Percentiles rank a stretch among this genome's conserved stretches.
Conservation (phyloP, 192 early-diverging fungal genomes). For the Umbelopsis vinacea region DNA sequence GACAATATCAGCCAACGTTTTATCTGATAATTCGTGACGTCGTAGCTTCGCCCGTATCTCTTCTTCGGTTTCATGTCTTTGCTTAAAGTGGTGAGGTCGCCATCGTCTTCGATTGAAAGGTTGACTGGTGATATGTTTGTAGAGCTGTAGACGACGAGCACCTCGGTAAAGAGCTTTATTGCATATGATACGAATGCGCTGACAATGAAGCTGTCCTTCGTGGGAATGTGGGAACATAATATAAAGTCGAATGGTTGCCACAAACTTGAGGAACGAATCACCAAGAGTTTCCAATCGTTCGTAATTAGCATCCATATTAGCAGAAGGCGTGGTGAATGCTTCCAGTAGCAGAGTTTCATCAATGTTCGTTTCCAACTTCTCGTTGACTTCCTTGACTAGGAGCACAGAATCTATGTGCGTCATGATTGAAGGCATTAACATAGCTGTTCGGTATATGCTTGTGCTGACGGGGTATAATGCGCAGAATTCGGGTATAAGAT, state of each 20-base stretch:
- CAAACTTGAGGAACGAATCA: conserved; percentile 87
- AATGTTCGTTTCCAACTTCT: conserved; percentile 44
- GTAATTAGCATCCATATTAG: conserved; percentile 73
- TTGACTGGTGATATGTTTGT: conserved; percentile 60
- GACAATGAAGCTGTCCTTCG: conserved; percentile 81
- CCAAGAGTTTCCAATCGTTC: conserved; percentile 90
- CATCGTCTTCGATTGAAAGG: conserved; percentile 66
- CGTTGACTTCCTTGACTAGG: conserved; percentile 48
- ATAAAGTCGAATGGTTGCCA: conserved; percentile 75
- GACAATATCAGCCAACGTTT: conserved; percentile 84
- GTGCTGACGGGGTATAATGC: conserved; percentile 39
- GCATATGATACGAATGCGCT: conserved; percentile 73
- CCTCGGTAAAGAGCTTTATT: conserved; percentile 71
- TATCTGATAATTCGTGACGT: conserved; percentile 71
- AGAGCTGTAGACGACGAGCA: conserved; percentile 58
- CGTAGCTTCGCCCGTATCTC: conserved; percentile 23
- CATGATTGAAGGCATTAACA: conserved; percentile 68
- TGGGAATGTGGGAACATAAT: conserved; percentile 71
- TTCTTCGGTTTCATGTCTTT: conserved; percentile 25
- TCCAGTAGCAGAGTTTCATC: conserved; percentile 51
- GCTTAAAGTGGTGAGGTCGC: conserved; percentile 53
- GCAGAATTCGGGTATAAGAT: conserved; percentile 47
- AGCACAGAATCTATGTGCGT: conserved; percentile 63
- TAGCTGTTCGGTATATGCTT: conserved; percentile 44
- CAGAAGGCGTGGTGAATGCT: conserved; percentile 77